These are phyloP conservation scores for Colletotrichum filicis DNA, from an alignment of 2,329 filamentous ascomycete species.

Conservation along the genomic window DNA sequence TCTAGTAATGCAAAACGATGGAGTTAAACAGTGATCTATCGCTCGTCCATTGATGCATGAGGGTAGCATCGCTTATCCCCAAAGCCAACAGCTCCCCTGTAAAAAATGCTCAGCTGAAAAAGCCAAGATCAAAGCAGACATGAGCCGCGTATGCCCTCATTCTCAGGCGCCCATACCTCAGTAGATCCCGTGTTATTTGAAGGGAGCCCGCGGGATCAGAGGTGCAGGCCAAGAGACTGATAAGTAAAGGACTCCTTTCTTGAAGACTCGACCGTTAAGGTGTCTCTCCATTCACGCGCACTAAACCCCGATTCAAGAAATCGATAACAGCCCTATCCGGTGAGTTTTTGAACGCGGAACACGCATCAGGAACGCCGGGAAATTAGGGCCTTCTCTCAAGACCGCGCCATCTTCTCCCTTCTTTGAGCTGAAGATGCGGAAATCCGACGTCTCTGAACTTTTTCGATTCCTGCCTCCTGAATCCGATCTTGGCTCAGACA, in stretches of 20 bases:
- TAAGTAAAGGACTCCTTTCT: background rate
- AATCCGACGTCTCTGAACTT: background rate
- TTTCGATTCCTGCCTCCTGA: background rate
- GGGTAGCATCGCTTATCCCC: background rate
- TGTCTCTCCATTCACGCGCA: background rate
- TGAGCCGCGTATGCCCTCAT: background rate
- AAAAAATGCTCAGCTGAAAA: background rate
- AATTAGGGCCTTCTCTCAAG: background rate
- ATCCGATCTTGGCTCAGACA: background rate
- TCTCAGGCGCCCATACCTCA: background rate
- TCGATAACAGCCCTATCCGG: background rate
- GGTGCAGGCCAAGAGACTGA: too few species aligned
- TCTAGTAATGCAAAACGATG: too few species aligned
- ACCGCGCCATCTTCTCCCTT: background rate
- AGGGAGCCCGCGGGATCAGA: too few species aligned
- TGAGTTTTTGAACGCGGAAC: background rate
- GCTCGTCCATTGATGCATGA: background rate
- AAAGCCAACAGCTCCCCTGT: background rate
- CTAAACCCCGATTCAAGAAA: background rate
- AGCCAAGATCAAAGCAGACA: background rate
- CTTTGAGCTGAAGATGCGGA: background rate
- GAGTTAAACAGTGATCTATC: too few species aligned
- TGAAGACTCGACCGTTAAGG: background rate
- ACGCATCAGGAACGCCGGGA: constrained; percentile 12
- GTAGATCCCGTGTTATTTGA: too few species aligned